phyloP scores from a whole-genome alignment of 306 rosid species.

The Quercus suber region DNA sequence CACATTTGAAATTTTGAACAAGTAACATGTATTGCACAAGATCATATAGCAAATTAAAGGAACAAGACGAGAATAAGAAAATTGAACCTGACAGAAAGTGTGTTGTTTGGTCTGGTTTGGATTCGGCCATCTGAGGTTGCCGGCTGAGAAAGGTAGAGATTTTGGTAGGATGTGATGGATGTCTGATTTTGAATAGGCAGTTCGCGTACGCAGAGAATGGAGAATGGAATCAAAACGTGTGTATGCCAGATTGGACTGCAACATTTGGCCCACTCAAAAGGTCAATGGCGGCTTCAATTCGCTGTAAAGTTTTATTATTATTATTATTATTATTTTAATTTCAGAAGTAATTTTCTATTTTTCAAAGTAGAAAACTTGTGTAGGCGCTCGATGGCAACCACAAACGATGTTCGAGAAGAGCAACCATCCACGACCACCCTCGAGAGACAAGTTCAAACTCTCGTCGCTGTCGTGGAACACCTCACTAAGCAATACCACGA shows the following conservation, averaged over 20 bases:
- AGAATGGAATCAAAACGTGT: neutral
- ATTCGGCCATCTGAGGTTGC: slow-evolving; percentile 13
- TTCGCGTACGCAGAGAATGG: neutral
- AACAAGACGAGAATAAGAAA: neutral
- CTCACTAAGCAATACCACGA: too few relatives aligned
- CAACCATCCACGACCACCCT: too few relatives aligned
- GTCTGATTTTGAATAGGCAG: neutral
- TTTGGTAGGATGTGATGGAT: neutral
- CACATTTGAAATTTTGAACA: too few relatives aligned
- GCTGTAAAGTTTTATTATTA: neutral
- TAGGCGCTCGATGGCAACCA: too few relatives aligned
- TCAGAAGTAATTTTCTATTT: too few relatives aligned
- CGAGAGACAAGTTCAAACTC: too few relatives aligned
- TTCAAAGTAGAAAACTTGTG: too few relatives aligned
- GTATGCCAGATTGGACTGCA: neutral
- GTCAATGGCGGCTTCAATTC: neutral
- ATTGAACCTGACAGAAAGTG: slow-evolving; percentile 14
- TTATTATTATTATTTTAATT: too few relatives aligned
- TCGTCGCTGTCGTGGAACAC: too few relatives aligned
- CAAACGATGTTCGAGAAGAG: too few relatives aligned
- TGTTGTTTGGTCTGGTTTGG: neutral
- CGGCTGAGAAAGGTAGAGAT: neutral
- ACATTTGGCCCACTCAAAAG: neutral
- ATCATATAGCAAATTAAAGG: neutral
- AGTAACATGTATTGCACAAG: neutral